A percentile compares a stretch with the other conserved stretches of the same genome.
phyloP scores from a whole-genome alignment of 2,329 filamentous ascomycete genomes.

The Penicillium psychrosexuale region DNA sequence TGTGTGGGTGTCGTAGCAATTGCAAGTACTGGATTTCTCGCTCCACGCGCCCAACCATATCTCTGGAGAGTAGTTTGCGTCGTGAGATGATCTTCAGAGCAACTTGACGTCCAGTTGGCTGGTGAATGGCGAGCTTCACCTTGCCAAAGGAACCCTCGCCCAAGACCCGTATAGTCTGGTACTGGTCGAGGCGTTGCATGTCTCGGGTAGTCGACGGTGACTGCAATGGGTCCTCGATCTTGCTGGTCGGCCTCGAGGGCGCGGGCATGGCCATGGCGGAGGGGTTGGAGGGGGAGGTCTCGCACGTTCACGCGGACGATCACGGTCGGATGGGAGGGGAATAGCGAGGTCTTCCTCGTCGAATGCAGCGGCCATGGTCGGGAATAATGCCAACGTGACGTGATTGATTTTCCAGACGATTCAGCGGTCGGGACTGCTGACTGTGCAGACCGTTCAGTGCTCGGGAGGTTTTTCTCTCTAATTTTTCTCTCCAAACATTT shows the following conservation, averaged over 20 bases:
- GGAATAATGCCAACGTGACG: slow-evolving; percentile 35
- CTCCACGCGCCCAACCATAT: slow-evolving; percentile 97
- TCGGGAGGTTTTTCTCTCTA: slow-evolving; percentile 9
- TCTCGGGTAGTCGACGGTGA: slow-evolving; percentile 52
- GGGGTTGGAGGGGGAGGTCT: slow-evolving; percentile 25
- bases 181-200: slow-evolving; percentile 85
- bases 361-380: slow-evolving; percentile 50
- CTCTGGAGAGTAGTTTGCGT: slow-evolving; percentile 91
- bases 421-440: slow-evolving; percentile 19
- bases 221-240: slow-evolving; percentile 34
- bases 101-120: slow-evolving; percentile 89
- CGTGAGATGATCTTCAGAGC: slow-evolving; percentile 96
- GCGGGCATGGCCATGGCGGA: slow-evolving; percentile 40
- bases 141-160: slow-evolving; percentile 98
- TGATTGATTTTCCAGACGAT: slow-evolving; percentile 32
- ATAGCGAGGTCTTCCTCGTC: slow-evolving; percentile 83
- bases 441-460: slow-evolving; percentile 16
- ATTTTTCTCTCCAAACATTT: slow-evolving; percentile 8
- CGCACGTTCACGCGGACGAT: slow-evolving; percentile 26
- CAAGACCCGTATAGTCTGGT: slow-evolving; percentile 83
- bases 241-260: slow-evolving; percentile 33
- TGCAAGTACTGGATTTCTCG: slow-evolving; percentile 98
- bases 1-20: slow-evolving; percentile 90
- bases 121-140: slow-evolving; percentile 93
- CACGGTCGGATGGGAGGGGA: slow-evolving; percentile 51